These are phyloP conservation scores for Erigeron canadensis DNA, from an alignment of 129 eudicot species.

Conservation along the genomic window DNA sequence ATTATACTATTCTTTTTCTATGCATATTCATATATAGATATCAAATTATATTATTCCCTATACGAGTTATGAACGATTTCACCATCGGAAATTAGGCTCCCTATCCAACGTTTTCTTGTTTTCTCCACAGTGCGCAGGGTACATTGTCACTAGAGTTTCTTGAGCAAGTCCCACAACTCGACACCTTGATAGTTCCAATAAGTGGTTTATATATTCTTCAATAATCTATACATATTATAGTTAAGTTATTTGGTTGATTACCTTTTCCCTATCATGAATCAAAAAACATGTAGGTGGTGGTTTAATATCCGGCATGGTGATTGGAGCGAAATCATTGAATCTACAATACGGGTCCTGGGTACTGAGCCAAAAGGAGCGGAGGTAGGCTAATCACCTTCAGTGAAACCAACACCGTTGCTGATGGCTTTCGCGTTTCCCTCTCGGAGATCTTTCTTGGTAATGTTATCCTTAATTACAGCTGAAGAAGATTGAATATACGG, in stretches of 20 bases:
- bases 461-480: not conserved
- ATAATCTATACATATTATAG: not conserved
- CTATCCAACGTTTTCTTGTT: not conserved
- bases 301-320: slow-evolving; percentile 75
- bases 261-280: not conserved
- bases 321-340: slow-evolving; percentile 88
- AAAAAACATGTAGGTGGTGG: slow-evolving; percentile 71
- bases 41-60: too few relatives aligned
- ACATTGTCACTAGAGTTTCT: slow-evolving; percentile 85
- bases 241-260: slow-evolving; percentile 20
- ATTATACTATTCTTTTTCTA: too few relatives aligned
- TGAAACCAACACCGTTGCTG: slow-evolving; percentile 81
- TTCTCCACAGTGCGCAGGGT: slow-evolving; percentile 70
- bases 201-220: slow-evolving; percentile 53
- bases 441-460: slow-evolving; percentile 88
- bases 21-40: too few relatives aligned
- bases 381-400: slow-evolving; percentile 61
- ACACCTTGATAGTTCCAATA: slow-evolving; percentile 82
- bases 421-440: slow-evolving; percentile 96
- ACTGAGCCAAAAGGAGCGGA: slow-evolving; percentile 60
- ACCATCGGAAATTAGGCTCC: not conserved
- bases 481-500: too few relatives aligned
- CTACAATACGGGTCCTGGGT: slow-evolving; percentile 66
- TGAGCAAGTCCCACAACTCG: slow-evolving; percentile 71
- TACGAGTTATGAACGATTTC: not conserved